phyloP scores from a whole-genome alignment of 768 basidiomycete genomes.

The Infundibulicybe gibba region DNA sequence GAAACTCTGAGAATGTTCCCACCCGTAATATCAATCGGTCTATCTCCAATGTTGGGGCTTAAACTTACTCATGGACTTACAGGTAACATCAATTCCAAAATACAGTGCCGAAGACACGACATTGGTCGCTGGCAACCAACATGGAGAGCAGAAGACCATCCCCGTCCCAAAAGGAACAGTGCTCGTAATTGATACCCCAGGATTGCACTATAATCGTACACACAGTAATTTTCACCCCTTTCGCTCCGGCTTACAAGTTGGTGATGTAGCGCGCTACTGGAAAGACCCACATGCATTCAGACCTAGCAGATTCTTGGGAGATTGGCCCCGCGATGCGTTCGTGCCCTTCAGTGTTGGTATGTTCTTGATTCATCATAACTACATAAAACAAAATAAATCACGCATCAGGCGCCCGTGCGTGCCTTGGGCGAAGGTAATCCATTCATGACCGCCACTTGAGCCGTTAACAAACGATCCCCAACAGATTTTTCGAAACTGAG shows the following conservation, averaged over 20 bases:
- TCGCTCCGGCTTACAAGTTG: not conserved
- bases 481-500: slow-evolving; percentile 51
- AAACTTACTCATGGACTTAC: too few relatives aligned
- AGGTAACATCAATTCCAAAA: slow-evolving; percentile 23
- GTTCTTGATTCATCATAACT: slow-evolving; percentile 2
- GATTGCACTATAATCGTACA: slow-evolving; percentile 52
- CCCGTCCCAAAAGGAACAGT: slow-evolving; percentile 39
- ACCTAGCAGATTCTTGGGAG: slow-evolving; percentile 42
- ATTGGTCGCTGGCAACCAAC: slow-evolving; percentile 25
- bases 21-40: slow-evolving; percentile 27
- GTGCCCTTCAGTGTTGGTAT: slow-evolving; percentile 45
- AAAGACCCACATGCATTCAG: slow-evolving; percentile 24
- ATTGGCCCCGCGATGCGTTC: slow-evolving; percentile 55
- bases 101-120: slow-evolving; percentile 41
- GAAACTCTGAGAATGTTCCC: slow-evolving; percentile 50
- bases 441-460: not conserved
- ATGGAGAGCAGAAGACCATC: slow-evolving; percentile 34
- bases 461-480: too few relatives aligned
- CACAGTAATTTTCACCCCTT: not conserved
- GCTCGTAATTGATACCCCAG: slow-evolving; percentile 34
- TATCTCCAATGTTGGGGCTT: too few relatives aligned
- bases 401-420: slow-evolving; percentile 28
- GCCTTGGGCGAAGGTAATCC: slow-evolving; percentile 40
- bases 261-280: slow-evolving; percentile 24
- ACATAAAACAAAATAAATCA: not conserved